Percentiles rank a stretch among this genome's conserved stretches.
Conservation (phyloP, 2,329 filamentous ascomycete genomes). For the Colletotrichum siamense region DNA sequence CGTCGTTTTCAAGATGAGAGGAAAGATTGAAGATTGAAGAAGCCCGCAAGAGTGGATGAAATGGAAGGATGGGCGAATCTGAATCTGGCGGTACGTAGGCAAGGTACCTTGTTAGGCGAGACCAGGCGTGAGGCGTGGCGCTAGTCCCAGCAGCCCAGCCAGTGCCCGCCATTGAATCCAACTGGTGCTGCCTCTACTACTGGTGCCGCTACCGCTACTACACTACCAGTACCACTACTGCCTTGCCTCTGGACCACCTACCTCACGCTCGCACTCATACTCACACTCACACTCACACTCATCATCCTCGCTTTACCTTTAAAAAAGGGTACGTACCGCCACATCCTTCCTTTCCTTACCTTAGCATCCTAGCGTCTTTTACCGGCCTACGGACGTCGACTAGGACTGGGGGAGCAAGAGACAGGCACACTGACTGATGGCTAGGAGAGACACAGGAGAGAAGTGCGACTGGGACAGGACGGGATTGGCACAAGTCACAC, state of each 20-base stretch:
- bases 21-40: conserved; percentile 23
- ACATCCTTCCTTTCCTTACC: neutral
- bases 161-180: neutral
- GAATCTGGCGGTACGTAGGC: conserved; percentile 22
- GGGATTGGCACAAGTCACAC: conserved; percentile 6
- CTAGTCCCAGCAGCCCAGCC: conserved; percentile 19
- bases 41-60: conserved; percentile 23
- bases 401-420: neutral
- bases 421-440: neutral
- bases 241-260: neutral
- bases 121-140: conserved; percentile 23
- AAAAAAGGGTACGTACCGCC: neutral
- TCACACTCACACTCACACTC: neutral
- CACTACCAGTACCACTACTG: neutral
- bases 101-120: conserved; percentile 24
- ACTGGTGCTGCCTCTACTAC: neutral
- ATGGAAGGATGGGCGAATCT: conserved; percentile 22
- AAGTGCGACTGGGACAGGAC: neutral
- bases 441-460: neutral
- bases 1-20: conserved; percentile 23
- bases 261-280: neutral
- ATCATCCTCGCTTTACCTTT: neutral
- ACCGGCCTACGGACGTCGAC: neutral
- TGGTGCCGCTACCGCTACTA: neutral
- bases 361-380: neutral